phyloP scores from a whole-genome alignment of 2,329 filamentous ascomycete species.

The Aspergillus carbonarius region DNA sequence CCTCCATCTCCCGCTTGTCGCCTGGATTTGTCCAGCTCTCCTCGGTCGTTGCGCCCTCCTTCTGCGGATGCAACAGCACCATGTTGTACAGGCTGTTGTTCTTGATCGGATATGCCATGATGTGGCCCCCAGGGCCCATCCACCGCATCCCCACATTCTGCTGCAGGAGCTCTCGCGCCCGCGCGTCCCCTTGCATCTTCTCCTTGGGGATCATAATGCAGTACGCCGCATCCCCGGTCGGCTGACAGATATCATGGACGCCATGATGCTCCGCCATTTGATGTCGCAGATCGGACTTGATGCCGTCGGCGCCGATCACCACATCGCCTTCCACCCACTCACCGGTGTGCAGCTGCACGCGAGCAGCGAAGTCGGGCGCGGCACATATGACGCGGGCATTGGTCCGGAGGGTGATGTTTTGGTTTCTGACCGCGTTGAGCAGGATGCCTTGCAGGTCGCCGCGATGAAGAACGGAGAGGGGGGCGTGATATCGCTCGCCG shows the following conservation, averaged over 20 bases:
- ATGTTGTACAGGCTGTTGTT: slow-evolving; percentile 1
- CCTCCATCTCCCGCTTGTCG: background rate
- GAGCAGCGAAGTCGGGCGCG: background rate
- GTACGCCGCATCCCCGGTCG: background rate
- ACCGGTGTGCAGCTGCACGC: background rate
- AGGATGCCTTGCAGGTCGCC: background rate
- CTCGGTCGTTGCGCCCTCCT: background rate
- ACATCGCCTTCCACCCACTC: background rate
- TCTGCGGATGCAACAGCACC: slow-evolving; percentile 1
- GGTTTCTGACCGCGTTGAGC: background rate
- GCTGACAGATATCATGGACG: background rate
- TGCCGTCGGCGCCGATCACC: background rate
- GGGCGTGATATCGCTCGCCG: background rate
- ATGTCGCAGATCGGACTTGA: slow-evolving; percentile 1
- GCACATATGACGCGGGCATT: background rate
- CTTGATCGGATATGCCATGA: slow-evolving; percentile 2
- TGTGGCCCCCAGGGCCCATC: slow-evolving; percentile 2
- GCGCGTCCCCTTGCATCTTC: background rate
- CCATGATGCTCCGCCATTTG: slow-evolving; percentile 1
- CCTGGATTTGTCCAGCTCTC: slow-evolving; percentile 1
- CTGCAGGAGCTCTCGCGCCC: background rate
- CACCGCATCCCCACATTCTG: background rate
- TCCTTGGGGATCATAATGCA: background rate
- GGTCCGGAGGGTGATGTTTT: background rate
- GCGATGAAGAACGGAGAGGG: background rate